These are phyloP conservation scores for Cercospora sp. DNA, from an alignment of 2,329 filamentous ascomycete species.

Conservation along the genomic window DNA sequence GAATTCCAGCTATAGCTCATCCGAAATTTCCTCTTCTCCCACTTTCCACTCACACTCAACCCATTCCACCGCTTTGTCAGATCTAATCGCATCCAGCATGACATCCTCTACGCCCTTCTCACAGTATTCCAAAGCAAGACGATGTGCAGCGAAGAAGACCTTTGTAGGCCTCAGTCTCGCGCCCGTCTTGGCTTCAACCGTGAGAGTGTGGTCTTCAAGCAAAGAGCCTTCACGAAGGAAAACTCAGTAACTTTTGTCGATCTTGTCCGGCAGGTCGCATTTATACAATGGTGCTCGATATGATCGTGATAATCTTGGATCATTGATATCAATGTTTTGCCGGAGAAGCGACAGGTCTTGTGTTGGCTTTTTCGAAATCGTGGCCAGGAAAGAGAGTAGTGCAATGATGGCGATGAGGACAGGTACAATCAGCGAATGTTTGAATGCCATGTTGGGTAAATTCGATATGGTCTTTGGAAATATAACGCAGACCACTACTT, in stretches of 20 bases:
- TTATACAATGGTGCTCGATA: neutral
- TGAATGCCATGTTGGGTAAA: neutral
- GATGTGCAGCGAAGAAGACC: neutral
- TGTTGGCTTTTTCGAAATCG: neutral
- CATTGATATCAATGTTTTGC: neutral
- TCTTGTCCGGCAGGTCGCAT: neutral
- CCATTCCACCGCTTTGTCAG: neutral
- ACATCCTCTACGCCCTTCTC: neutral
- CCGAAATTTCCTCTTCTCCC: neutral
- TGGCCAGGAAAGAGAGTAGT: neutral
- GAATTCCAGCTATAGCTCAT: neutral
- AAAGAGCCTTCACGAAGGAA: neutral
- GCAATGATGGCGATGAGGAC: neutral
- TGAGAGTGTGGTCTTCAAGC: neutral
- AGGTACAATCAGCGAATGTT: neutral
- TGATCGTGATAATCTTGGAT: neutral
- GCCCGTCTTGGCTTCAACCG: neutral
- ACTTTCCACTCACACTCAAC: neutral
- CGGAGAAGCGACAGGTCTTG: neutral
- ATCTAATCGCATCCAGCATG: neutral
- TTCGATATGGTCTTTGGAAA: neutral
- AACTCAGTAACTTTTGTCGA: neutral
- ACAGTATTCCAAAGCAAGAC: neutral
- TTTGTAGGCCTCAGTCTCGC: neutral
- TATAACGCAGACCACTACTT: neutral